Base-by-base conservation (phyloP, 2,329 filamentous ascomycete species). In the Penicillium sp. region DNA sequence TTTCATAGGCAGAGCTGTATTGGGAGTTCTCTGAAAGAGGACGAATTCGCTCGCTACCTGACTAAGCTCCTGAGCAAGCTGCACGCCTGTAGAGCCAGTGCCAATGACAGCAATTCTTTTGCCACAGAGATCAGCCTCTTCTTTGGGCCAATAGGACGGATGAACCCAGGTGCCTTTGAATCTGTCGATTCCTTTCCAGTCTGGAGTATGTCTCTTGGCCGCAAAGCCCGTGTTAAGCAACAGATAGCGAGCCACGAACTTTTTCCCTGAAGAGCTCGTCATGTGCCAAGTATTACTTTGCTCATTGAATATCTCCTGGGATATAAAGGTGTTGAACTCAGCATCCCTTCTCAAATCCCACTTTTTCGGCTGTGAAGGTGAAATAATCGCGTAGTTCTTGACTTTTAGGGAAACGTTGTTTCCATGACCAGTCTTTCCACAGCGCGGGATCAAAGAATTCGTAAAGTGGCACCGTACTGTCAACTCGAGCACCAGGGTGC, bases 11-110 rank as follows among this genome's bases (percentile, higher is more conserved):
- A 89, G 62, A 0, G 83, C 84, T 6, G 87, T 73, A 54, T 89
- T 89, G 0, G 87, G 86, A 1, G 85, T 89, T 8, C 86, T 80
- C 61, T 88, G 85, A 66, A 88, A 88, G 31, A 89, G 83, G 2
- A 74, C 78, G 1, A 90, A 59, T 0, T 80, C 70, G 3, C 77
- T 78, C 1, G 80, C 84, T 5, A 75, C 66, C 2, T 81, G 81
- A 1, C 80, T 83, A 68, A 81, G 82, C 47, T 83, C 84, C 59
- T 89, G 86, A 0, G 82, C 74, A 5, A 85, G 75, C 63, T 85
- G 83, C 3, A 82, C 77, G 1, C 79, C 83, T 6, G 80, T 81
- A 37, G 81, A 81, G 1, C 83, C 83, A 43, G 73, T 83, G 14
- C 83, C 83, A 46, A 86, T 78, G n/a, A 85, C 66, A 5, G 78